Evolutionary conservation across 2,329 filamentous ascomycete species (phyloP), one percentile per base, ranked within the genome.

Genomic region (Hortaea werneckii): DNA sequence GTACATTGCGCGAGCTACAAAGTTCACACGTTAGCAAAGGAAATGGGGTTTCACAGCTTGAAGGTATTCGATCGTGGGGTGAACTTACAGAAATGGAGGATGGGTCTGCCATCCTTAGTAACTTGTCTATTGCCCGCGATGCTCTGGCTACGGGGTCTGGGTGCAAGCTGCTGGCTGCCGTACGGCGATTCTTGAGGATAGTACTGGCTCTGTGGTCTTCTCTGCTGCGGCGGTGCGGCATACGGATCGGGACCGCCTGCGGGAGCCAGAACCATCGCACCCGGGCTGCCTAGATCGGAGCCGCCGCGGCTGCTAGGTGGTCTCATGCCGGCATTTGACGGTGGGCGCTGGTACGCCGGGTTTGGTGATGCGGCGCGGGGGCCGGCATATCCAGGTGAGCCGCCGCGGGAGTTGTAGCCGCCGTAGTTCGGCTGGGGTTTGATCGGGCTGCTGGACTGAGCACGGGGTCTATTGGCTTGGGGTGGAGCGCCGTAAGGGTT

Each of bases 1-100:
- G 67, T 96, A 98, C 72, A 95, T 76, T 27, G 92, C 90, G 37
- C 90, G 85, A 45, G 92, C 92, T 96, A 57, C 41, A 35, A 51
- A 41, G 20, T 11, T 48, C 32, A 35, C 2, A 35, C 59, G 50
- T 47, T 30, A 43, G 40, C 29, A 6, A 30, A 39, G 32, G 32
- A n/a, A 35, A 35, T 3, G 9, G 13, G 44, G 3, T 6, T 4
- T 40, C 8, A 38, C 4, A 26, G 27, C 20, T 20, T 28, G 35
- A 45, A 29, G 43, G 28, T 28, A 5, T 20, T 20, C 20, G 20
- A 20, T 20, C 20, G 20, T n/a, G 44, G 43, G n/a, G 12, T 7
- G 26, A 38, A 41, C 3, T 20, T 29, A 96, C 92, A 87, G 69
- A 90, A 95, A 68, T 95, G 87, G 61, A 96, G 64, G 61, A 96